Conservation (phyloP, 805 yeast species). For the Priceomyces medius region DNA sequence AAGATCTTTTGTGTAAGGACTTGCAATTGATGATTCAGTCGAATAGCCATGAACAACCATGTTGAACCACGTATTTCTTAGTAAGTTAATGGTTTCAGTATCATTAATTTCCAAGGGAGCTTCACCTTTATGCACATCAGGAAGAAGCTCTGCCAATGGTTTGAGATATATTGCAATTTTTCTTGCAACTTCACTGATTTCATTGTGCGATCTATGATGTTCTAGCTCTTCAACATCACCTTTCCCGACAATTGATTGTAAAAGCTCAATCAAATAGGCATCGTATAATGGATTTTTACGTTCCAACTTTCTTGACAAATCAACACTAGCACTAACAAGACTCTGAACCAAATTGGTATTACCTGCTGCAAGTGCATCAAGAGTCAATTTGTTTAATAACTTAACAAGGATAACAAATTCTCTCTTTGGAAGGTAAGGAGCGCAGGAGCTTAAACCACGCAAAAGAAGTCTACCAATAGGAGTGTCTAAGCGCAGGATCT, state of each 20-base stretch:
- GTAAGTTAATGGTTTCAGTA: conserved; percentile 53
- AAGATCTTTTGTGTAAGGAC: conserved; percentile 48
- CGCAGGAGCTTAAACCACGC: conserved; percentile 61
- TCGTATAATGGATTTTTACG: conserved; percentile 42
- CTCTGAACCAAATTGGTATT: conserved; percentile 37
- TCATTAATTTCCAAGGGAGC: conserved; percentile 45
- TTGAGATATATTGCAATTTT: conserved; percentile 62
- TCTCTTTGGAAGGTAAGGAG: conserved; percentile 58
- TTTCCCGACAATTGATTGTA: conserved; percentile 64
- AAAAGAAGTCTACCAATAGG: conserved; percentile 57
- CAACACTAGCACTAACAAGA: conserved; percentile 51
- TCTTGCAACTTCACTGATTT: conserved; percentile 66
- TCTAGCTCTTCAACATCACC: conserved; percentile 79
- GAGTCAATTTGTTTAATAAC: conserved; percentile 52
- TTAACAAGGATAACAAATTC: conserved; percentile 66
- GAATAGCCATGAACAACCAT: conserved; percentile 87
- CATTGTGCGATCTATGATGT: conserved; percentile 76
- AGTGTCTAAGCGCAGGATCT: conserved; percentile 49
- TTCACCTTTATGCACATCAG: conserved; percentile 45
- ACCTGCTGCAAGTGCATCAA: conserved; percentile 42
- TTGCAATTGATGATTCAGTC: conserved; percentile 53
- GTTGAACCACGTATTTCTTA: conserved; percentile 93
- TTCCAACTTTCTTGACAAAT: conserved; percentile 41
- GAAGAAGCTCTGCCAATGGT: conserved; percentile 77
- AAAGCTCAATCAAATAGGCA: conserved; percentile 61